Evolutionary conservation across 176 grass and related monocot genomes (phyloP).

Genomic region (Musa schizocarpa): DNA sequence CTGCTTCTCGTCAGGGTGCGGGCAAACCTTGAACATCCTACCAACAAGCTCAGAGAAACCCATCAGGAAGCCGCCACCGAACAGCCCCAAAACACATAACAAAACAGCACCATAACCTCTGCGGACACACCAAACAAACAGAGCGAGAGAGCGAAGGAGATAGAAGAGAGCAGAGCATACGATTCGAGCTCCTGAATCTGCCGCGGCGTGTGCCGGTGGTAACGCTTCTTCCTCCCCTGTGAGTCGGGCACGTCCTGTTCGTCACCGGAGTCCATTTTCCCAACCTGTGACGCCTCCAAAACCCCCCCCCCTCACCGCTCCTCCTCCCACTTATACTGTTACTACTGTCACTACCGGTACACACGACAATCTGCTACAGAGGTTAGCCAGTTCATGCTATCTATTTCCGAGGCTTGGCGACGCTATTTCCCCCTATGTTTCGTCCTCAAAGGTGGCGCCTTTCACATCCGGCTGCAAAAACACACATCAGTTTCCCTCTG

Average conservation of each 20-base stretch:
- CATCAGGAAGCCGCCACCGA: conserved; percentile 1
- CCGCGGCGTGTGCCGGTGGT: conserved; percentile 93
- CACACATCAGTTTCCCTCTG: not conserved
- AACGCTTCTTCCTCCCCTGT: conserved; percentile 58
- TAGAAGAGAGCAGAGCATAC: conserved; percentile 28
- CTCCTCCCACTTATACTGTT: not conserved
- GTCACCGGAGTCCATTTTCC: conserved; percentile 76
- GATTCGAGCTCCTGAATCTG: conserved; percentile 96
- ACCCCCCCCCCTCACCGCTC: not conserved
- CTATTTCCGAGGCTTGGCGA: conserved; percentile 6
- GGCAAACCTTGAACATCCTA: conserved; percentile 95
- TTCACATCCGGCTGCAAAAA: not conserved
- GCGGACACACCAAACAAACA: not conserved
- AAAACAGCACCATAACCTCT: not conserved
- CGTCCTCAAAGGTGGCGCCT: not conserved
- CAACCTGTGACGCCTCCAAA: not conserved
- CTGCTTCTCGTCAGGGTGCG: conserved; percentile 93
- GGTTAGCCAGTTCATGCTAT: not conserved
- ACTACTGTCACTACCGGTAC: not conserved
- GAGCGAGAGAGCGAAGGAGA: not conserved
- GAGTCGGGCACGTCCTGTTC: conserved; percentile 58
- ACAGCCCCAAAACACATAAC: not conserved
- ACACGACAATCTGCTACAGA: not conserved
- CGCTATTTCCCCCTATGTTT: not conserved
- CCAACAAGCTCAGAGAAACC: not conserved